Evolutionary conservation across 495 filamentous ascomycete species (phyloP), one percentile per base, ranked within the genome.

Genomic region (Penicillium turbatum): DNA sequence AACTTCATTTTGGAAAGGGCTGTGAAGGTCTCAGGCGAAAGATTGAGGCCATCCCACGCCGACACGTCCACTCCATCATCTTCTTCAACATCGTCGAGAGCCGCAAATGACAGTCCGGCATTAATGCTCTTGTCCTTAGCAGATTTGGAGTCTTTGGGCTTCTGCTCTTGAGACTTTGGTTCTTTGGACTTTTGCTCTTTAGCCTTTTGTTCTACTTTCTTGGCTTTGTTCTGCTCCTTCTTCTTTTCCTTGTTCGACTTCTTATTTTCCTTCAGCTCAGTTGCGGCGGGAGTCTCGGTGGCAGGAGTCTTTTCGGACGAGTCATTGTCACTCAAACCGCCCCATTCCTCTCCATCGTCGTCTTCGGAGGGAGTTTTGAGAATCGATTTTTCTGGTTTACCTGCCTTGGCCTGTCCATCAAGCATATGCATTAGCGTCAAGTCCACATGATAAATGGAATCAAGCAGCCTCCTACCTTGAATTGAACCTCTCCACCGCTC

Each of bases 1-100:
- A 97, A 97, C 27, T 82, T 84, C 52, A 96, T 64, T 55, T 85
- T 86, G 1, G 89, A 84, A 7, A 98, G 69, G n/a, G 88, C 80
- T 1, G 82, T 79, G 4, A 93, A 72, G 4, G 85, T 81, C 19
- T 80, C 75, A 2, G 82, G 68, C 1, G 88, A 91, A 0, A 98
- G 76, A 8, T 82, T 75, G 2, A 98, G 71, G 1, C 74, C 65
- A 17, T 80, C 72, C 92, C 92, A 98, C 11, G 81, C 85, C 2
- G 90, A 90, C 3, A 95, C 70, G 47, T 74, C 68, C 2, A 67
- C 68, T 32, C 68, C 65, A 62, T 80, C 63, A 54, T 77, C 70
- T 63, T 77, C 67, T 57, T 69, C 66, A 58, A 68, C 64, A 37
- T 79, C 59, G 37, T 71, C 57, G 17, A 72, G 68, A 10, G 73